Conservation (phyloP, 805 yeast genomes). For the Cyberlindnera meyerae region DNA sequence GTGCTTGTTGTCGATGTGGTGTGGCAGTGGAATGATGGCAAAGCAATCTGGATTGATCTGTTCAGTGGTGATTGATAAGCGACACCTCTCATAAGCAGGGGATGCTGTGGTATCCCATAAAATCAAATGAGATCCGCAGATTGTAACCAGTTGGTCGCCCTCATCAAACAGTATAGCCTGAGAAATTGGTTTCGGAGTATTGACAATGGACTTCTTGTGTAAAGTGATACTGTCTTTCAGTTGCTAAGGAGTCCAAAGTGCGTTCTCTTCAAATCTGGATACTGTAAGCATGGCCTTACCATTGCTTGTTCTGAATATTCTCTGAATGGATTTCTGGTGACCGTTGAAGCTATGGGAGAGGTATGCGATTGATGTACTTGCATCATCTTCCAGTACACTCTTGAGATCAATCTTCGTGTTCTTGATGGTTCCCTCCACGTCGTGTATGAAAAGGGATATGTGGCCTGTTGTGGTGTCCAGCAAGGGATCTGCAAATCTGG, state of each 20-base stretch:
- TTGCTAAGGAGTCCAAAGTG: slow-evolving; percentile 50
- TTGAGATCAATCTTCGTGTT: slow-evolving; percentile 28
- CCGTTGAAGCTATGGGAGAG: slow-evolving; percentile 70
- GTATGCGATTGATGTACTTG: slow-evolving; percentile 18
- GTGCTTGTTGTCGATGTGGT: slow-evolving; percentile 32
- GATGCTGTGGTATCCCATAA: slow-evolving; percentile 55
- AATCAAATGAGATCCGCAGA: slow-evolving; percentile 41
- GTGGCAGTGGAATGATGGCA: slow-evolving; percentile 32
- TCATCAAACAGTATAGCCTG: slow-evolving; percentile 45
- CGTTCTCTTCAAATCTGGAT: slow-evolving; percentile 58
- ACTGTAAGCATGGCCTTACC: slow-evolving; percentile 57
- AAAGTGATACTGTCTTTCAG: slow-evolving; percentile 32
- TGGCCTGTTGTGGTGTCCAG: slow-evolving; percentile 22
- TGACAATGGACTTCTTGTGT: slow-evolving; percentile 34
- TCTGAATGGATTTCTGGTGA: slow-evolving; percentile 74
- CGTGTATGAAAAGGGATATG: slow-evolving; percentile 43
- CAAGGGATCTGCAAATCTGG: slow-evolving; percentile 33
- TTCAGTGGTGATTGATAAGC: slow-evolving; percentile 12
- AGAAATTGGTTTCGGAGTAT: slow-evolving; percentile 43
- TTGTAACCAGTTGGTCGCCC: slow-evolving; percentile 42
- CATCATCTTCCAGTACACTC: slow-evolving; percentile 18
- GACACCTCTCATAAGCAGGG: slow-evolving; percentile 21
- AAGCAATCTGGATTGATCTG: slow-evolving; percentile 24
- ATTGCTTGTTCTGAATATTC: slow-evolving; percentile 58
- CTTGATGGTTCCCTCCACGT: slow-evolving; percentile 34